A percentile compares a stretch with the other conserved stretches of the same genome.
Evolutionary conservation across 176 grass and related monocot species (phyloP).

Genomic region (Guadua angustifolia): DNA sequence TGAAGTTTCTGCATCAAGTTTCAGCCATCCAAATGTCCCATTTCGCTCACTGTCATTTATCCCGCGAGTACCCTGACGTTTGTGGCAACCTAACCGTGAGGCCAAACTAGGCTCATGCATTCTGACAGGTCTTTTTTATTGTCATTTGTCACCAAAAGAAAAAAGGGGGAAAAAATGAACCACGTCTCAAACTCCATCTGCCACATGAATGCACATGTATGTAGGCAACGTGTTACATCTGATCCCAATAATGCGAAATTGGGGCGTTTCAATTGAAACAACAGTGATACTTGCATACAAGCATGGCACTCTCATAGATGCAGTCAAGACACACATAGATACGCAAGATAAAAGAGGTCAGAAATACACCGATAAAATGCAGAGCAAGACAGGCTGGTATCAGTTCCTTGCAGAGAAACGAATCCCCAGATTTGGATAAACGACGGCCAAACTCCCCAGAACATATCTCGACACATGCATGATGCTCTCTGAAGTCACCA

Average conservation of each 20-base stretch:
- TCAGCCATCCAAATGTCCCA: slow-evolving; percentile 26
- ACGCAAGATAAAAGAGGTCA: neutral
- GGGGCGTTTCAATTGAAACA: neutral
- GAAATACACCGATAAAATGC: neutral
- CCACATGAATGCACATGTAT: neutral
- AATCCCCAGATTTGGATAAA: neutral
- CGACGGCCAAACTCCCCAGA: slow-evolving; percentile 37
- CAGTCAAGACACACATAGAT: neutral
- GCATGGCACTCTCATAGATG: neutral
- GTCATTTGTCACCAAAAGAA: neutral
- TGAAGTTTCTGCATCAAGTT: neutral
- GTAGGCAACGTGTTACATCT: neutral
- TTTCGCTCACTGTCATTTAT: neutral
- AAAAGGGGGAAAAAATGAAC: too few species aligned
- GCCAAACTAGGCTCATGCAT: neutral
- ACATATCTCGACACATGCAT: slow-evolving; percentile 36
- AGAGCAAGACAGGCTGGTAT: slow-evolving; percentile 24
- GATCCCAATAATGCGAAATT: neutral
- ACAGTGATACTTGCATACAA: neutral
- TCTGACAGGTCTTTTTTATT: too few species aligned
- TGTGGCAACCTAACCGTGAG: slow-evolving; percentile 1
- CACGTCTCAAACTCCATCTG: neutral
- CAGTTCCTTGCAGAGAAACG: neutral
- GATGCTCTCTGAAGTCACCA: neutral
- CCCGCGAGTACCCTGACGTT: neutral